Evolutionary conservation across 805 yeast genomes (phyloP).

Genomic region (Yarrowia osloensis): DNA sequence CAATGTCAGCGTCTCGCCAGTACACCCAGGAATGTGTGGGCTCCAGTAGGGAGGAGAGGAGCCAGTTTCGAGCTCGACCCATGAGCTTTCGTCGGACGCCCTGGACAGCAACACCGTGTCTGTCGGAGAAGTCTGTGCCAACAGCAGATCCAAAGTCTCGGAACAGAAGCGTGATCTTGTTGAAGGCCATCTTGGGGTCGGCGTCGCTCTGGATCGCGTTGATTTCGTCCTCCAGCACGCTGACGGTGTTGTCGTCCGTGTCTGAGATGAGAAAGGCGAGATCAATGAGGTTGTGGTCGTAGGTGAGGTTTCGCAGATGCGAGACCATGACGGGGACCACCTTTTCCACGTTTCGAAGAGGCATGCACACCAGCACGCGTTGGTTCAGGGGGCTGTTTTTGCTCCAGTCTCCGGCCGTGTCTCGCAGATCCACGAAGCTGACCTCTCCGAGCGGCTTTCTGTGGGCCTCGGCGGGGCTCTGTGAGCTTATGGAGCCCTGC

Average conservation of each 20-base stretch:
- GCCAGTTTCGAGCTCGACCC: slow-evolving; percentile 97
- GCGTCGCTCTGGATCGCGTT: slow-evolving; percentile 64
- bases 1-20: slow-evolving; percentile 99
- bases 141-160: slow-evolving; percentile 93
- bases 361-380: slow-evolving; percentile 78
- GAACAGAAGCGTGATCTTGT: slow-evolving; percentile 79
- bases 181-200: slow-evolving; percentile 64
- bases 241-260: slow-evolving; percentile 85
- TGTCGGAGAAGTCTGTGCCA: slow-evolving; percentile 90
- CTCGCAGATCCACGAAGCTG: slow-evolving; percentile 67
- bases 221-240: slow-evolving; percentile 58
- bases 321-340: slow-evolving; percentile 77
- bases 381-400: slow-evolving; percentile 74
- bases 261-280: slow-evolving; percentile 87
- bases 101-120: slow-evolving; percentile 96
- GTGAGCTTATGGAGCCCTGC: slow-evolving; percentile 5
- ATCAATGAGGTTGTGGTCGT: slow-evolving; percentile 85
- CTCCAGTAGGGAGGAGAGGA: slow-evolving; percentile 79
- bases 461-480: slow-evolving; percentile 23
- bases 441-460: slow-evolving; percentile 42
- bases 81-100: slow-evolving; percentile 93
- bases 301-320: slow-evolving; percentile 75
- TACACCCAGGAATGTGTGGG: slow-evolving; percentile 97
- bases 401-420: slow-evolving; percentile 59
- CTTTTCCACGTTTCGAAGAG: slow-evolving; percentile 77